phyloP scores from a whole-genome alignment of 108 stramenopile species.

The Aurantiochytrium sp. region DNA sequence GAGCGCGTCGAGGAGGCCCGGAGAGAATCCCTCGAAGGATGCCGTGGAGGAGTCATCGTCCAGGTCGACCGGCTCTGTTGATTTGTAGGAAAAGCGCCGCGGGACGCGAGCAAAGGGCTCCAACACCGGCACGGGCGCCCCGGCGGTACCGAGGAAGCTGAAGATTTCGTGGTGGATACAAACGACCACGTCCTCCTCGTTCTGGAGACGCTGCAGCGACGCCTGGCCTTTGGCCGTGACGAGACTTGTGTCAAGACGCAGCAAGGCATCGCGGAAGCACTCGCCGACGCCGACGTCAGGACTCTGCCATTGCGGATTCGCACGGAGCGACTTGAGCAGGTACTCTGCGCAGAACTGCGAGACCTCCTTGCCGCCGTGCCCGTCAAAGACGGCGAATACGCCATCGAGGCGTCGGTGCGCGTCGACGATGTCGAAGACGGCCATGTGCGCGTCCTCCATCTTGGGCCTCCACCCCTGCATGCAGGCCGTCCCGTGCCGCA shows the following conservation, averaged over 20 bases:
- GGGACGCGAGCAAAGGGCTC: neutral
- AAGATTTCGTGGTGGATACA: neutral
- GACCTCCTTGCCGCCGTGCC: slow-evolving; percentile 27
- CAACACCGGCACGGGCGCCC: neutral
- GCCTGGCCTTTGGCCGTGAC: neutral
- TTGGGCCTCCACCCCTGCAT: slow-evolving; percentile 29
- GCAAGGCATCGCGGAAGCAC: slow-evolving; percentile 15
- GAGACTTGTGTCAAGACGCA: neutral
- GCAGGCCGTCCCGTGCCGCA: neutral
- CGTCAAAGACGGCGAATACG: neutral
- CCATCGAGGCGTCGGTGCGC: neutral
- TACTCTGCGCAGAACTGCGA: slow-evolving; percentile 5
- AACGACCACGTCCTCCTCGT: neutral
- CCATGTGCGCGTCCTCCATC: slow-evolving; percentile 22
- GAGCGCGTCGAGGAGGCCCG: too few species aligned
- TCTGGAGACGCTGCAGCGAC: neutral
- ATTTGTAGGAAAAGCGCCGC: too few species aligned
- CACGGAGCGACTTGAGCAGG: neutral
- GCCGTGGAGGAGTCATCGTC: too few species aligned
- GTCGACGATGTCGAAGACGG: neutral
- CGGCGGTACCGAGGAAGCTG: neutral
- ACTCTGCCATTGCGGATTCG: neutral
- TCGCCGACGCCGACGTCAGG: neutral
- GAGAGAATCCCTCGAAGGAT: too few species aligned
- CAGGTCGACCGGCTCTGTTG: too few species aligned